Percentiles rank a stretch among this genome's conserved stretches.
Conservation (phyloP, 108 stramenopile species). For the Epipyxis sp. region DNA sequence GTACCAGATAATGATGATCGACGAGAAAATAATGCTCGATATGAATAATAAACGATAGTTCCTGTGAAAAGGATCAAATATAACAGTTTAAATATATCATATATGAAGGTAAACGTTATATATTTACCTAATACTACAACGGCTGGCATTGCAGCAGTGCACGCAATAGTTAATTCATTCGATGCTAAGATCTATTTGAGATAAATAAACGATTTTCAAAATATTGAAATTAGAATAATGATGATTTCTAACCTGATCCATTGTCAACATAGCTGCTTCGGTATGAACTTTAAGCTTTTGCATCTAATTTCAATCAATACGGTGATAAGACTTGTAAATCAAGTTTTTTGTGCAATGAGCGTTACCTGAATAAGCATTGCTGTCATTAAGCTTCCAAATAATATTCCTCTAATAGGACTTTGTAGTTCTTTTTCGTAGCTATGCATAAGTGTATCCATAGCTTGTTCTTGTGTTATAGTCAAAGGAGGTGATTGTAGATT, state of each 20-base stretch:
- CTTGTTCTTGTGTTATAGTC: not conserved
- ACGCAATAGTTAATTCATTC: conserved; percentile 27
- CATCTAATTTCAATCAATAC: conserved; percentile 23
- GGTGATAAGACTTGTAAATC: not conserved
- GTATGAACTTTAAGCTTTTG: conserved; percentile 32
- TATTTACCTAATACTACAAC: not conserved
- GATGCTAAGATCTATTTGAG: conserved; percentile 24
- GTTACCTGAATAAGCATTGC: conserved; percentile 30
- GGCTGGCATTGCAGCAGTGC: conserved; percentile 29
- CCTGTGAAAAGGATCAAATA: too few species aligned
- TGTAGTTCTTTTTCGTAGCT: conserved; percentile 16
- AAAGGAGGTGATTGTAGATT: too few species aligned
- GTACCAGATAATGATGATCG: too few species aligned
- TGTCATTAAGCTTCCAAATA: not conserved
- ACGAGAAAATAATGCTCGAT: too few species aligned
- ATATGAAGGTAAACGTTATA: too few species aligned
- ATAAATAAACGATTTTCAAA: conserved; percentile 11
- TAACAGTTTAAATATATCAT: too few species aligned
- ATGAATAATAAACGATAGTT: too few species aligned
- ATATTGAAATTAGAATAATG: conserved; percentile 17
- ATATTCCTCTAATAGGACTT: conserved; percentile 6
- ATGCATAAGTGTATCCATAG: not conserved
- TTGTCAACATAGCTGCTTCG: conserved; percentile 30
- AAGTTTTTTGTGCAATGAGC: too few species aligned
- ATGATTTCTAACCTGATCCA: conserved; percentile 33